Evolutionary conservation across 176 grass and related monocot species (phyloP).

Genomic region (Paspalum notatum): DNA sequence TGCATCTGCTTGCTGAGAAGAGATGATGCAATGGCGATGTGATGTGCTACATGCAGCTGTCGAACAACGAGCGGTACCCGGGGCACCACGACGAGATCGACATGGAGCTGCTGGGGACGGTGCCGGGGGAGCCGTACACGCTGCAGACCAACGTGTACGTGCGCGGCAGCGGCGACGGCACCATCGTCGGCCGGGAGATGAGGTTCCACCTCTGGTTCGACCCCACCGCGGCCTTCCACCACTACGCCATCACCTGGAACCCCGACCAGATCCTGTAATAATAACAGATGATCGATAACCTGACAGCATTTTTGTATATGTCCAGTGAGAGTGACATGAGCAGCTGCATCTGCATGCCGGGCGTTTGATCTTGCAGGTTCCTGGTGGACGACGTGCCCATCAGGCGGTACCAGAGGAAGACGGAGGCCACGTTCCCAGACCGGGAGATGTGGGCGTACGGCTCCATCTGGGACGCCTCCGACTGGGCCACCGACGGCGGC

Average conservation of each 20-base stretch:
- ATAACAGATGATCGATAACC: no score
- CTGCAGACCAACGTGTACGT: conserved; percentile 78
- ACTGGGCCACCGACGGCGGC: conserved; percentile 66
- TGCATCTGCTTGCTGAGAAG: neutral
- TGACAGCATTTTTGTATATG: neutral
- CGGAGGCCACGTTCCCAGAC: conserved; percentile 49
- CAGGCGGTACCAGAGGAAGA: conserved; percentile 64
- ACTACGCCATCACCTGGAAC: conserved; percentile 64
- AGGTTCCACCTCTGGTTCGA: conserved; percentile 87
- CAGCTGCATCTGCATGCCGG: neutral
- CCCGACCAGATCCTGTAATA: conserved; percentile 70
- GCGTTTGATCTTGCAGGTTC: conserved; percentile 46
- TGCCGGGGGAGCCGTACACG: conserved; percentile 62
- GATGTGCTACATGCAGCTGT: conserved; percentile 47
- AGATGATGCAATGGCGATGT: neutral
- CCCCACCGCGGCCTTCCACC: conserved; percentile 71
- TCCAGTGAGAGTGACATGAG: neutral
- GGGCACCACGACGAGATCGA: conserved; percentile 72
- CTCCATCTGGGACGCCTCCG: conserved; percentile 72
- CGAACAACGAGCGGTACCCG: conserved; percentile 53
- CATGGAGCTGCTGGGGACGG: conserved; percentile 69
- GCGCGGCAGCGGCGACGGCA: conserved; percentile 60
- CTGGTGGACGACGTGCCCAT: conserved; percentile 68
- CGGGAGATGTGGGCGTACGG: conserved; percentile 65
- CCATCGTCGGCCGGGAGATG: conserved; percentile 68